Conservation (phyloP, 2,329 filamentous ascomycete species). For the Epichloe baconii region DNA sequence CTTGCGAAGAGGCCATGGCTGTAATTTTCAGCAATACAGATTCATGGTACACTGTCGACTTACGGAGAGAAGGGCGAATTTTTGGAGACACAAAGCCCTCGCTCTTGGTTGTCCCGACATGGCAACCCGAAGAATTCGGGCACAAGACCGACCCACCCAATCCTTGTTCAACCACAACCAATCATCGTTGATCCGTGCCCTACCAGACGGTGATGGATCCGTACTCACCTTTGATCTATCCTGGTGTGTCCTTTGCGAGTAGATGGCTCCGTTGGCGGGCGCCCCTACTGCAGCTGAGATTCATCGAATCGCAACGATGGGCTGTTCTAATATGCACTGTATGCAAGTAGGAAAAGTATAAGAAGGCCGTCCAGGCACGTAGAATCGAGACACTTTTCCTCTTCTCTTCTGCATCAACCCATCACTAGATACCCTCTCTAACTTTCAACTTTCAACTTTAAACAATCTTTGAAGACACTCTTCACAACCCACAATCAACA, state of each 20-base stretch:
- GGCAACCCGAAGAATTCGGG: background rate
- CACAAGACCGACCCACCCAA: background rate
- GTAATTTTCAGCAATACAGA: no score
- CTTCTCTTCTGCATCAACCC: background rate
- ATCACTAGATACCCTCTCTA: background rate
- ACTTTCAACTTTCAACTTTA: background rate
- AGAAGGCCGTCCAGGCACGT: background rate
- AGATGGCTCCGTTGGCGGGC: background rate
- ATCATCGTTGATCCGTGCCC: background rate
- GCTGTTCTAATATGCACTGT: background rate
- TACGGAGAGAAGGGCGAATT: no score
- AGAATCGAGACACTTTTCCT: background rate
- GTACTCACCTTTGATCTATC: background rate
- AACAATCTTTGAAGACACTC: background rate
- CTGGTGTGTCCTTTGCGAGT: background rate
- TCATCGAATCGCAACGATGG: background rate
- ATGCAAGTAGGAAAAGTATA: conserved; percentile 4
- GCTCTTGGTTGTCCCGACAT: background rate
- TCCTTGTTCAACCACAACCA: background rate
- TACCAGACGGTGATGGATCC: no score
- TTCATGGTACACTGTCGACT: no score
- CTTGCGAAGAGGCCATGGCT: no score
- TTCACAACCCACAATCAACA: background rate
- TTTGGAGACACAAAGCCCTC: no score
- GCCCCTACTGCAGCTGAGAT: background rate